Conservation (phyloP, 1,284 basidiomycete species). For the Apiotrichum brassicae region DNA sequence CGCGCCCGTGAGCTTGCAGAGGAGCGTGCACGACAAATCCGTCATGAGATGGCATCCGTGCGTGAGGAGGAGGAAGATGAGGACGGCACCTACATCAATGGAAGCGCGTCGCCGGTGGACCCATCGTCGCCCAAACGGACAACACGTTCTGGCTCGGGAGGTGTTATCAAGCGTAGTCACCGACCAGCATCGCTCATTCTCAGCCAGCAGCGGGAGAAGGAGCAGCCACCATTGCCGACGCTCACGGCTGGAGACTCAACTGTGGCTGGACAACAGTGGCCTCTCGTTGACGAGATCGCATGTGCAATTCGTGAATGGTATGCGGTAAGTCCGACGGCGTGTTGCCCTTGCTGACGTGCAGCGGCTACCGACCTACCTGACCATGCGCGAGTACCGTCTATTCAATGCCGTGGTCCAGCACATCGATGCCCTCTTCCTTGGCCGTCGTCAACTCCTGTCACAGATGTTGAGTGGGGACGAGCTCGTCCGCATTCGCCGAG, state of each 20-base stretch:
- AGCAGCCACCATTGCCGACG: constrained; percentile 82
- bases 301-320: constrained; percentile 95
- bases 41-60: constrained; percentile 55
- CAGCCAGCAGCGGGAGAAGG: constrained; percentile 51
- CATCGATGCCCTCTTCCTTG: constrained; percentile 84
- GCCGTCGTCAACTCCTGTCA: constrained; percentile 79
- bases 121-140: constrained; percentile 1
- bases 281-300: constrained; percentile 94
- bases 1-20: constrained; percentile 26
- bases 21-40: constrained; percentile 20
- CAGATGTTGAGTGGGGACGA: constrained; percentile 85
- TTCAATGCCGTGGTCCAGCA: constrained; percentile 82
- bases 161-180: constrained; percentile 13
- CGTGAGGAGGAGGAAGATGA: constrained; percentile 67
- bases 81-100: constrained; percentile 20
- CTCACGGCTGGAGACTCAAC: constrained; percentile 91
- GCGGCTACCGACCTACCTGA: constrained; percentile 79
- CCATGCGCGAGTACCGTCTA: constrained; percentile 77
- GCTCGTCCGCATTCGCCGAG: constrained; percentile 69
- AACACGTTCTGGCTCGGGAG: neutral
- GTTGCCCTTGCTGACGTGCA: constrained; percentile 16
- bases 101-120: neutral
- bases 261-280: constrained; percentile 68
- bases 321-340: constrained; percentile 50
- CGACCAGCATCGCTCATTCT: constrained; percentile 34